These are phyloP conservation scores for Penicillium parvum DNA, from an alignment of 495 filamentous ascomycete species.

Conservation along the genomic window DNA sequence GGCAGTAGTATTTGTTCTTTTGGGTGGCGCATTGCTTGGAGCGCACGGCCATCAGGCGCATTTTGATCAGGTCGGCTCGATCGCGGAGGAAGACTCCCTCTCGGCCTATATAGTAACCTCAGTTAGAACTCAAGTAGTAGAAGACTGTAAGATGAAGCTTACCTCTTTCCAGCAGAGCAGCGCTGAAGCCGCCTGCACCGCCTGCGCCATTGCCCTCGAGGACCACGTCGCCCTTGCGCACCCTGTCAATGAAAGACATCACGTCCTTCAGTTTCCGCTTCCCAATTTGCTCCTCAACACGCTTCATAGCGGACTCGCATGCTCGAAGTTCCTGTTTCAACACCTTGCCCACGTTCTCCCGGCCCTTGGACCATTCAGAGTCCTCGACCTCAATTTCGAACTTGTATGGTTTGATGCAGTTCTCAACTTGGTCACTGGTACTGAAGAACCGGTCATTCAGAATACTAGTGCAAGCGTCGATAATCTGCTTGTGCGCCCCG, in stretches of 20 bases:
- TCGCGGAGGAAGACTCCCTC: conserved; percentile 93
- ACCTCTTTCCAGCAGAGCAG: conserved; percentile 77
- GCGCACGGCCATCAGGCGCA: conserved; percentile 82
- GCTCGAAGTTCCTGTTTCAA: conserved; percentile 79
- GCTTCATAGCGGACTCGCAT: conserved; percentile 73
- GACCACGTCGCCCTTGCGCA: conserved; percentile 75
- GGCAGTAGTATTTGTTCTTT: conserved; percentile 93
- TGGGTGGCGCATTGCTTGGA: conserved; percentile 77
- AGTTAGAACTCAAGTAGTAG: conserved; percentile 13
- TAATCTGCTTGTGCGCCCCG: conserved; percentile 85
- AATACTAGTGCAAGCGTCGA: conserved; percentile 79
- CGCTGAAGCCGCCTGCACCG: conserved; percentile 89
- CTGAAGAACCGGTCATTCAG: conserved; percentile 93
- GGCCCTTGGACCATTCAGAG: conserved; percentile 76
- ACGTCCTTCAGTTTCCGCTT: conserved; percentile 84
- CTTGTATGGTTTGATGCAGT: conserved; percentile 98
- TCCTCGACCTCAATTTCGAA: conserved; percentile 93
- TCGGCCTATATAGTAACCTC: conserved; percentile 53
- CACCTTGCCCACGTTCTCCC: conserved; percentile 71
- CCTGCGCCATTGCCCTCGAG: conserved; percentile 76
- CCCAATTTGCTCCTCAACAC: conserved; percentile 69
- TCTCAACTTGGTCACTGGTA: conserved; percentile 97
- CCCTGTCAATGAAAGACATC: conserved; percentile 83
- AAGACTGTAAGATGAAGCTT: conserved; percentile 17
- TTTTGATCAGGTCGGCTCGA: conserved; percentile 80